phyloP scores from a whole-genome alignment of 345 rosid genomes.

The Aegle marmelos region DNA sequence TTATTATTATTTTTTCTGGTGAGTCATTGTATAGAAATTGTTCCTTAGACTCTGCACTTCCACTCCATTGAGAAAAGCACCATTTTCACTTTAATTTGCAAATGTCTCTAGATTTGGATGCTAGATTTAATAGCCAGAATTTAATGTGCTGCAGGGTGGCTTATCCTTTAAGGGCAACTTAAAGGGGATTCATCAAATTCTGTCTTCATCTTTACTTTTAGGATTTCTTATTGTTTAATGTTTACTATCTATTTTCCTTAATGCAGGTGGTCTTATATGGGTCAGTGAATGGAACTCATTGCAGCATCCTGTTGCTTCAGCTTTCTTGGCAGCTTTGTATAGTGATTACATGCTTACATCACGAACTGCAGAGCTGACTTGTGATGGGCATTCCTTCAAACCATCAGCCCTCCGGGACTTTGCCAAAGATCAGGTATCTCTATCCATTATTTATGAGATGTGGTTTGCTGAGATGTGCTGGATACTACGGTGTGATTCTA shows the following conservation, averaged over 20 bases:
- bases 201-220: neutral
- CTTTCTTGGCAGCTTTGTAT: conserved; percentile 83
- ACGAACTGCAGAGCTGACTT: conserved; percentile 56
- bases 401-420: conserved; percentile 86
- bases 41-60: neutral
- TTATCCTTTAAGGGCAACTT: neutral
- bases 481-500: neutral
- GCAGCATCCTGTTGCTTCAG: conserved; percentile 91
- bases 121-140: neutral
- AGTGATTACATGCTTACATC: conserved; percentile 96
- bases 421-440: conserved; percentile 79
- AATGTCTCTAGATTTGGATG: neutral
- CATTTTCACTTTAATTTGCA: neutral
- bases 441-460: neutral
- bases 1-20: neutral
- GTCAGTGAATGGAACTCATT: conserved; percentile 81
- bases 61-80: neutral
- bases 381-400: conserved; percentile 58
- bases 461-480: neutral
- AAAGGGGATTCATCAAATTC: neutral
- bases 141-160: neutral
- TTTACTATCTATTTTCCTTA: conserved; percentile 1
- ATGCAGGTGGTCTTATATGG: conserved; percentile 91
- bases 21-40: no score
- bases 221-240: neutral